Base-by-base conservation (phyloP, 495 filamentous ascomycete genomes). In the Aspergillus cristatus region DNA sequence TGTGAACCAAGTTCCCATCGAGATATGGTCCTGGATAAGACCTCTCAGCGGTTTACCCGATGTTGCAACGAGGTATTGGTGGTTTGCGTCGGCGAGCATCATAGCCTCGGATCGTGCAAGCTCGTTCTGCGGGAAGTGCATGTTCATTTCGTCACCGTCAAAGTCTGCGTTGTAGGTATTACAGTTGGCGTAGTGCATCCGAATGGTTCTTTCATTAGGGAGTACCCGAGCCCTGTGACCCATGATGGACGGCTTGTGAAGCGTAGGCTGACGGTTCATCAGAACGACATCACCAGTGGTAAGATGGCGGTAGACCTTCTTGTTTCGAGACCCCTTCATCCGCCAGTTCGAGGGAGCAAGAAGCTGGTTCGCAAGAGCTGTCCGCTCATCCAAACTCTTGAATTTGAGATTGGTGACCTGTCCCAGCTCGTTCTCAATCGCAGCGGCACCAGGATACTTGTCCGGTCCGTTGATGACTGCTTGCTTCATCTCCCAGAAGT, bases 91-190 rank as follows among this genome's bases (percentile, higher is more conserved):
- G 7, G 93, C 91, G 49, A 99, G 80, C 54, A 82, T 80, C 36
- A 88, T 69, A 2, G 91, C 91, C 61, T 99, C 93, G 2, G 87
- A 79, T 41, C 91, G 74, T 16, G 90, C 93, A 53, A 96, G 68
- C 55, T 96, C 93, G 49, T 93, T 96, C 47, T 99, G 93, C 7
- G 93, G 93, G 54, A 99, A 95, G 58, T 99, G 93, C 91, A 99
- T 94, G 58, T 99, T 99, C 93, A 99, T 99, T 63, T 99, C 93
- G 50, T 99, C 93, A 57, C 93, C 93, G 57, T 99, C 93, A 60
- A 97, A 99, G 75, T 99, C 93, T n/a, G 93, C 93, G 49, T 99
- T 99, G 72, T 99, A 98, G 8, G 93, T 94, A 55, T 96, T 97
- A 61, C 91, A 96, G 58, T 99, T 99, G 40, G 93, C 90, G 62